Evolutionary conservation across 129 eudicot genomes (phyloP).

Genomic region (Ambrosia trifida): DNA sequence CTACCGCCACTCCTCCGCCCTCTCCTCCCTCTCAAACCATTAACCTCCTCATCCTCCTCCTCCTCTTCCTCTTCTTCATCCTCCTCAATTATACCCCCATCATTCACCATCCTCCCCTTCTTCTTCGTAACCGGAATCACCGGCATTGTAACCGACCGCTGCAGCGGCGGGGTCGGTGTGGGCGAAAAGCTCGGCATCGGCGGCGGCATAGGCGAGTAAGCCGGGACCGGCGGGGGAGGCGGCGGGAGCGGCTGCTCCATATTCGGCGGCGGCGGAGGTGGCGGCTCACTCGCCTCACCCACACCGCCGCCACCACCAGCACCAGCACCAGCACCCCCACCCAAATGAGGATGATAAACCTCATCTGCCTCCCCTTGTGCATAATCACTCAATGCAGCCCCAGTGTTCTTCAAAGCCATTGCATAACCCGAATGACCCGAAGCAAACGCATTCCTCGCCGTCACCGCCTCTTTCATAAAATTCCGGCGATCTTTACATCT

Average conservation of each 20-base stretch:
- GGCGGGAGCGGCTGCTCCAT: slow-evolving; percentile 67
- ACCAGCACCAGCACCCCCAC: slow-evolving; percentile 31
- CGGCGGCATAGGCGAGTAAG: slow-evolving; percentile 68
- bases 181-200: slow-evolving; percentile 78
- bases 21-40: slow-evolving; percentile 42
- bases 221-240: slow-evolving; percentile 49
- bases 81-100: slow-evolving; percentile 46
- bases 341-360: slow-evolving; percentile 31
- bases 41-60: slow-evolving; percentile 34
- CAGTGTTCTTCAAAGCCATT: slow-evolving; percentile 71
- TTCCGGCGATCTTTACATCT: slow-evolving; percentile 90
- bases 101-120: slow-evolving; percentile 51
- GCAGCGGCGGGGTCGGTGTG: slow-evolving; percentile 51
- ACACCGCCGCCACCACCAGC: slow-evolving; percentile 22
- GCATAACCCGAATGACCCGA: slow-evolving; percentile 84
- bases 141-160: slow-evolving; percentile 84
- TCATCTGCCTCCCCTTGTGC: slow-evolving; percentile 78
- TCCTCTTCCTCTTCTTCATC: slow-evolving; percentile 57
- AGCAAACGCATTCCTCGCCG: slow-evolving; percentile 72
- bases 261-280: slow-evolving; percentile 60
- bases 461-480: slow-evolving; percentile 84
- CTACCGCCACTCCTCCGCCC: slow-evolving; percentile 44
- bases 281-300: slow-evolving; percentile 45
- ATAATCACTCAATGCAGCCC: slow-evolving; percentile 90
- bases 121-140: slow-evolving; percentile 42